Percentiles rank a stretch among this genome's conserved stretches.
Conservation (phyloP, 2,329 filamentous ascomycete genomes). For the Nemania diffusa region DNA sequence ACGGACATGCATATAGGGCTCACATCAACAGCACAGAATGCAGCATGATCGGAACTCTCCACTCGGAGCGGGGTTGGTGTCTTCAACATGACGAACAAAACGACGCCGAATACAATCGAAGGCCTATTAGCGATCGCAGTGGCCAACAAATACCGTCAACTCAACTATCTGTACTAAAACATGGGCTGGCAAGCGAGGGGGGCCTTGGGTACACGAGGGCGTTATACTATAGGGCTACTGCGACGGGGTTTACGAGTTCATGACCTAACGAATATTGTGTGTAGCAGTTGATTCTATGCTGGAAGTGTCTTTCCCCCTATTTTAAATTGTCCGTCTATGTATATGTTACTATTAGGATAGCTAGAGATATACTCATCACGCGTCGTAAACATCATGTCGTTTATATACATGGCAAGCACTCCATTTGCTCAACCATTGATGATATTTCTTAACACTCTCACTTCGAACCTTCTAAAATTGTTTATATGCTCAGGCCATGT, state of each 20-base stretch:
- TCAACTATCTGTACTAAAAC: background rate
- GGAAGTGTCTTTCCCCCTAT: conserved; percentile 2
- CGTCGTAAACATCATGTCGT: background rate
- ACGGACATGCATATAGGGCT: conserved; percentile 41
- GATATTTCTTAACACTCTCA: background rate
- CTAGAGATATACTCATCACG: conserved; percentile 5
- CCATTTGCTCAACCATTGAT: background rate
- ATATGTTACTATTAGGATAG: conserved; percentile 22
- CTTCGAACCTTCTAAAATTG: background rate
- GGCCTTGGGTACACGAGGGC: background rate
- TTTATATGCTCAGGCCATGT: background rate
- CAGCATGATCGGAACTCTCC: background rate
- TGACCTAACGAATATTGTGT: background rate
- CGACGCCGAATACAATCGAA: background rate
- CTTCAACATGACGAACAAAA: background rate
- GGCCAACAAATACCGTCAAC: too few species aligned
- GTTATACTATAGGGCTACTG: background rate
- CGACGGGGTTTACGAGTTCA: background rate
- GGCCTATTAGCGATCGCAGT: background rate
- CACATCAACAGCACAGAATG: conserved; percentile 3
- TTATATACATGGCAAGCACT: background rate
- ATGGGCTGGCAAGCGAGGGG: background rate
- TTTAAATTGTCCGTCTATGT: conserved; percentile 6
- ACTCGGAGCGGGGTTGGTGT: background rate
- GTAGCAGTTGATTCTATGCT: conserved; percentile 5